Evolutionary conservation across 148 eudicot genomes (phyloP).

Genomic region (Vaccinium darrowii): DNA sequence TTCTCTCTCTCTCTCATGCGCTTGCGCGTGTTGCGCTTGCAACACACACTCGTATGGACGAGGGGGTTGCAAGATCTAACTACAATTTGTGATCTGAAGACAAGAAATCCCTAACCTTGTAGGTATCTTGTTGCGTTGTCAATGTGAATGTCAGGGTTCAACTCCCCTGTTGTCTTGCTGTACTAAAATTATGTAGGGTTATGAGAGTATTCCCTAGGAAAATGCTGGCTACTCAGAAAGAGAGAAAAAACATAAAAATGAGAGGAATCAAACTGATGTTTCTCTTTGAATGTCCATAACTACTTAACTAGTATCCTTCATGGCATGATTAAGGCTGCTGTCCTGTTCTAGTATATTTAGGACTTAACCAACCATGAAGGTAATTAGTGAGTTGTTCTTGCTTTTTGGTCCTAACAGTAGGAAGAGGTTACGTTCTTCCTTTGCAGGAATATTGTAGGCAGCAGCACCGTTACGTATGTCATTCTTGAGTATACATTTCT

Average conservation of each 20-base stretch:
- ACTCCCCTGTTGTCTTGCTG: background rate
- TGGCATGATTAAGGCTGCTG: background rate
- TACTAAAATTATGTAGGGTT: background rate
- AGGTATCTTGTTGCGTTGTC: slow-evolving; percentile 6
- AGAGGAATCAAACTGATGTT: slow-evolving; percentile 2
- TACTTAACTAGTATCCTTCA: background rate
- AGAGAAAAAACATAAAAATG: background rate
- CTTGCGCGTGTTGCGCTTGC: too few relatives aligned
- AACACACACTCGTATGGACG: background rate
- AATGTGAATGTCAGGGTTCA: background rate
- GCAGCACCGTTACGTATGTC: background rate
- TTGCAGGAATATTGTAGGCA: background rate
- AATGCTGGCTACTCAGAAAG: background rate
- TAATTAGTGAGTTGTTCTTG: background rate
- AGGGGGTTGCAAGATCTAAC: background rate
- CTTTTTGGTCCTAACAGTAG: background rate
- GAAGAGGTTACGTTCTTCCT: background rate
- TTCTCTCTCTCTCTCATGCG: slow-evolving; percentile 27
- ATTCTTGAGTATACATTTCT: background rate
- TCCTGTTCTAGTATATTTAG: slow-evolving; percentile 1
- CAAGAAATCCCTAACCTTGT: background rate
- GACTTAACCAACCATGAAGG: background rate
- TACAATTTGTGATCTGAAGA: background rate
- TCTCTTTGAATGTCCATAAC: background rate
- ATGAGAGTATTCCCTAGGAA: background rate